These are phyloP conservation scores for Claviceps africana DNA, from an alignment of 2,329 filamentous ascomycete genomes.

Conservation along the genomic window DNA sequence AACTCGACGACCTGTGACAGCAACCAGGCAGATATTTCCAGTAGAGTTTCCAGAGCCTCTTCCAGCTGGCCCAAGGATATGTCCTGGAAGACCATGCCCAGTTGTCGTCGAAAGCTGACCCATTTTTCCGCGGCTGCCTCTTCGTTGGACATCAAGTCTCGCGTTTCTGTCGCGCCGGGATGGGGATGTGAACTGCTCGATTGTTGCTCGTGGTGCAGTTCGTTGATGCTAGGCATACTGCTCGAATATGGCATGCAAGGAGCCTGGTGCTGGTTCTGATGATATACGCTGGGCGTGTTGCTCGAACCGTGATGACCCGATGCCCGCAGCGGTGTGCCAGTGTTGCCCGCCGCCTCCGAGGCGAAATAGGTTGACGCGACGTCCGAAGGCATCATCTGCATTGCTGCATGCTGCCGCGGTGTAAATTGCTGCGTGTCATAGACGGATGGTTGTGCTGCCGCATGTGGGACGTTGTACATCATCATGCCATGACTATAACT, in stretches of 20 bases:
- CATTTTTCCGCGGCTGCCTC: conserved; percentile 54
- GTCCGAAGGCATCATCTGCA: conserved; percentile 49
- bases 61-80: conserved; percentile 41
- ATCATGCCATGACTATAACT: conserved; percentile 51
- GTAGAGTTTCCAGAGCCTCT: conserved; percentile 36
- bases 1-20: conserved; percentile 40
- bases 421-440: conserved; percentile 70
- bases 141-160: conserved; percentile 37
- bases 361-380: conserved; percentile 57
- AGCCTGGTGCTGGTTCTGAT: conserved; percentile 49
- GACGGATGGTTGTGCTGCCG: conserved; percentile 45
- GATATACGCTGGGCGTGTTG: conserved; percentile 48
- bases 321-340: conserved; percentile 38
- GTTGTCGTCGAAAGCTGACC: conserved; percentile 46
- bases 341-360: conserved; percentile 29
- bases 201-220: conserved; percentile 23
- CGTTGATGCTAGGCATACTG: conserved; percentile 31
- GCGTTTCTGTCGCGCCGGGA: conserved; percentile 33
- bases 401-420: conserved; percentile 58
- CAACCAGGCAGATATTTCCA: conserved; percentile 41
- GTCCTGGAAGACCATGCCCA: conserved; percentile 56
- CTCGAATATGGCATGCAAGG: conserved; percentile 39
- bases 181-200: conserved; percentile 1
- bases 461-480: conserved; percentile 66
- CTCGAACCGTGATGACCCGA: conserved; percentile 31